Evolutionary conservation across 2,329 filamentous ascomycete genomes (phyloP), one percentile per base, ranked within the genome.

Genomic region (Aspergillus ibericus): DNA sequence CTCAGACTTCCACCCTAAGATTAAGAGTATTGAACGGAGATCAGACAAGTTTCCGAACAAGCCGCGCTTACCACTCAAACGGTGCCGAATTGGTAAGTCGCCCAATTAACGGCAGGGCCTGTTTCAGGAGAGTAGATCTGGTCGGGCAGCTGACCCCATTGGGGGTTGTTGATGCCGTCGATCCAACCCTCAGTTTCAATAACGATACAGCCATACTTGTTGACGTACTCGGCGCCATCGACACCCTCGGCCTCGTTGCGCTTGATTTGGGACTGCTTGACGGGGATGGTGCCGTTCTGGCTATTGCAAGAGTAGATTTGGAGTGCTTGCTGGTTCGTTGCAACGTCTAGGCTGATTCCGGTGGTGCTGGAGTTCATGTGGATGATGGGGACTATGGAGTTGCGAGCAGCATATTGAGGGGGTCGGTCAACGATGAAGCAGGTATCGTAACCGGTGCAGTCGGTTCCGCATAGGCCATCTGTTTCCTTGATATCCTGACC

Each of bases 151-250:
- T 93, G 85, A 59, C 86, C 86, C 93, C 93, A 97, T 75, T 92
- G 85, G 0, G 93, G 93, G 67, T 96, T 85, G 78, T 96, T 97
- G 78, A 98, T 95, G 25, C 83, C 92, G 72, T 96, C 93, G 70
- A 97, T 96, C 85, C 87, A 97, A 74, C 95, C 92, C 81, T 97
- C 86, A 12, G 95, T 91, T 79, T 97, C 93, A 75, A 97, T 84
- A 50, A 96, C 93, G 25, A 96, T 71, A 75, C 93, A 97, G 32
- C 91, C 92, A 70, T 92, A 91, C 79, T 93, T 62, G 72, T 80
- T 65, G 72, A 84, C 67, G 78, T 73, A 66, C 72, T 70, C 73
- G 63, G 70, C 78, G 65, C 74, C 67, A 9, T 77, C 72, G 40
- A 82, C 78, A n/a, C 79, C 80, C 63, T 82, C 81, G n/a, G 81